Evolutionary conservation across 345 rosid species (phyloP).

Genomic region (Eucalyptus erythrocorys): DNA sequence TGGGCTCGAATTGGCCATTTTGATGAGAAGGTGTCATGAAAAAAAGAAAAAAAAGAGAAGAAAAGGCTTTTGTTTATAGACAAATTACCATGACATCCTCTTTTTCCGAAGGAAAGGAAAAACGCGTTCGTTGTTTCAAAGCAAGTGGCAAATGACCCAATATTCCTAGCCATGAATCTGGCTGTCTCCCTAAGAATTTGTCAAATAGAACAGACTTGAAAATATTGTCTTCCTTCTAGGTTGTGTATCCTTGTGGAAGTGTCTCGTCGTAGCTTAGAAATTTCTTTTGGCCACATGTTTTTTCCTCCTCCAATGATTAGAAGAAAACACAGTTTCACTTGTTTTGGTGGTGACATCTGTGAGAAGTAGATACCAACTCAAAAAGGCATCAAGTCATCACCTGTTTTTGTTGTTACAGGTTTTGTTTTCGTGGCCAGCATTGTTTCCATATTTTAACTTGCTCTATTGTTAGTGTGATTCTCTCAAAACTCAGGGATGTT

Average conservation of each 20-base stretch:
- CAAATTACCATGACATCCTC: neutral
- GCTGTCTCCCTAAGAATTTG: neutral
- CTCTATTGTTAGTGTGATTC: neutral
- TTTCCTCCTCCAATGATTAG: neutral
- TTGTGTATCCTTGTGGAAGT: neutral
- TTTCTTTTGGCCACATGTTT: neutral
- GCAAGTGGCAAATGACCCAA: neutral
- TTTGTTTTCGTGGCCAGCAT: neutral
- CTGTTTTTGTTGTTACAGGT: neutral
- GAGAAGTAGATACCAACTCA: neutral
- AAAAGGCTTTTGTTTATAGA: neutral
- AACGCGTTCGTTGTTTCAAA: neutral
- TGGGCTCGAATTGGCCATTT: neutral
- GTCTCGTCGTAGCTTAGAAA: neutral
- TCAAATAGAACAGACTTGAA: neutral
- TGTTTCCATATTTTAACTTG: neutral
- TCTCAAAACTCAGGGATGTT: neutral
- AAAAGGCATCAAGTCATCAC: neutral
- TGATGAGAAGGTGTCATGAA: neutral
- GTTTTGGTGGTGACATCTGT: neutral
- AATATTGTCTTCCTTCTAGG: neutral
- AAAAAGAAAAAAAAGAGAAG: neutral
- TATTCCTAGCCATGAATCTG: neutral
- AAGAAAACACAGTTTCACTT: neutral
- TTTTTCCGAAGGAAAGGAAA: neutral